Base-by-base conservation (phyloP, 2,329 filamentous ascomycete genomes). In the Stachybotrys chartarum region DNA sequence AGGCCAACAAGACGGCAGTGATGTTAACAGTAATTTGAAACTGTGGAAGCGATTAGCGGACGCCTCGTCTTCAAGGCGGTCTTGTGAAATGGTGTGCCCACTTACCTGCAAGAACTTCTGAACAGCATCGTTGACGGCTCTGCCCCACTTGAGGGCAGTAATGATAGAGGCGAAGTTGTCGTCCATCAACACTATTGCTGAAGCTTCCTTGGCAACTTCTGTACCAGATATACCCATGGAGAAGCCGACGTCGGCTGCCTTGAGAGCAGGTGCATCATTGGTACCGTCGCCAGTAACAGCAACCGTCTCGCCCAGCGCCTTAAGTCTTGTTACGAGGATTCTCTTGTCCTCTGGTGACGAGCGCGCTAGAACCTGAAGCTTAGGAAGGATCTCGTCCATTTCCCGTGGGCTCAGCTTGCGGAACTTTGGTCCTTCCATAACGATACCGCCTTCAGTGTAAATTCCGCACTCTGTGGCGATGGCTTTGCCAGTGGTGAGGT, bases 1-100 rank as follows among this genome's bases (percentile, higher is more conserved):
- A 86, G 1, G 84, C 84, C 8, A 87, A 74, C 6, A 85, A 64
- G 30, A 87, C 84, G 4, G 84, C 84, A 4, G 84, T 86, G 58
- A 87, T 86, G 66, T 87, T 87, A 65, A 87, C 84, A 0, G 86
- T 89, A 59, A 89, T 81, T 71, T 83, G 80, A 64, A 85, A 85
- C 77, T 87, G 48, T 14, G 30, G 44, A 14, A 18, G 18, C n/a
- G 4, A 31, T 42, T 42, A 42, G 35, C 35, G 8, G 8, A 10
- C 8, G 35, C 3, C 14, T 42, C 35, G 35, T 14, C 24, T 24
- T 3, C 35, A 42, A 42, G 2, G 5, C 5, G 10, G 35, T 42
- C 14, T 17, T 11, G 30, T 57, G 17, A 54, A 24, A 24, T 24
- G 24, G 24, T 46, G 30, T 35, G 31, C 24, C 6, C 7, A 55